Percentiles rank a stretch among this genome's conserved stretches.
Evolutionary conservation across 495 filamentous ascomycete genomes (phyloP).

Genomic region (Aspergillus diversus): DNA sequence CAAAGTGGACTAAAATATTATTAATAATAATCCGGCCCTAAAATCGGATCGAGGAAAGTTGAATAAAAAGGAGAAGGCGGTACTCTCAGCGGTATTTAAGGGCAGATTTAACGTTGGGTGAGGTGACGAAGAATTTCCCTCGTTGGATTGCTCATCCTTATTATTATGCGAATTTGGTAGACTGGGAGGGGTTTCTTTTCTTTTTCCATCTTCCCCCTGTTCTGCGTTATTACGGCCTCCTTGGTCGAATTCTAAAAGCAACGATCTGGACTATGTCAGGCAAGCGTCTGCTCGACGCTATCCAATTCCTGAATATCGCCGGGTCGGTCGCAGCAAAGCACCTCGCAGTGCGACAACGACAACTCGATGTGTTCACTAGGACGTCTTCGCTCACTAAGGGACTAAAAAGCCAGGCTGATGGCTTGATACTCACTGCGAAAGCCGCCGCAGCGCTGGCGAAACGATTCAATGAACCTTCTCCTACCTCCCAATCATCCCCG

Average conservation of each 20-base stretch:
- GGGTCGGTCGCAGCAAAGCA: slow-evolving; percentile 79
- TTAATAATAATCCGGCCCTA: too few species aligned
- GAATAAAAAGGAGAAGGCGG: background rate
- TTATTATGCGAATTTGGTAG: slow-evolving; percentile 30
- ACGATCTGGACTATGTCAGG: slow-evolving; percentile 59
- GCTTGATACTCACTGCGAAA: slow-evolving; percentile 64
- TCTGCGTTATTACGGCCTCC: too few species aligned
- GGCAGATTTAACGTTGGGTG: slow-evolving; percentile 19
- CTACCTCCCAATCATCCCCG: slow-evolving; percentile 18
- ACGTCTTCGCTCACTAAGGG: slow-evolving; percentile 76
- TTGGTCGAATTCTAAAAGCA: too few species aligned
- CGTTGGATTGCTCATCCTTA: background rate
- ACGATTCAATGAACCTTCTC: slow-evolving; percentile 52
- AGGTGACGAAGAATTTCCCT: slow-evolving; percentile 1
- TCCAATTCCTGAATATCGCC: slow-evolving; percentile 77
- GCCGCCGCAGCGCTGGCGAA: slow-evolving; percentile 63
- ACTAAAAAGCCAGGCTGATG: slow-evolving; percentile 64
- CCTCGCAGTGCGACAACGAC: slow-evolving; percentile 71
- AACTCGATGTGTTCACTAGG: slow-evolving; percentile 76
- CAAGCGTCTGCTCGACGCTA: slow-evolving; percentile 74
- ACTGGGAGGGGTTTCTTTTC: slow-evolving; percentile 8
- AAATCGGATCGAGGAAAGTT: too few species aligned
- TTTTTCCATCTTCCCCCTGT: background rate
- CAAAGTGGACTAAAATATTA: too few species aligned
- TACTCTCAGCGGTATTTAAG: slow-evolving; percentile 7